Evolutionary conservation across 2,329 filamentous ascomycete genomes (phyloP).

Genomic region (Arthrobotrys musiformis): DNA sequence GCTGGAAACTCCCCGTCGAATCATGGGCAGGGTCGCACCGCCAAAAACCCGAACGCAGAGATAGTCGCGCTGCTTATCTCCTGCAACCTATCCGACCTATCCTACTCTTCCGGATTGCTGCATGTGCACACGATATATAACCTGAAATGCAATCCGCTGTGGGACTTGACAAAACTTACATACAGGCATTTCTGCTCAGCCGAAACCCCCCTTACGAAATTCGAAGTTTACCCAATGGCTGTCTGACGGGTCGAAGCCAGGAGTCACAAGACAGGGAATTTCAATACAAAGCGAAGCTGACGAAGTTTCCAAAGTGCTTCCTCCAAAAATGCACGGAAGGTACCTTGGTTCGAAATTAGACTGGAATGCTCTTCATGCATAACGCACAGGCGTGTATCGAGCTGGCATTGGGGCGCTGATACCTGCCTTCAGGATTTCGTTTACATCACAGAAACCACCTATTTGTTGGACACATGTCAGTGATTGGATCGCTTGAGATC

Average conservation of each 20-base stretch:
- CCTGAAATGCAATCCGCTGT: constrained; percentile 41
- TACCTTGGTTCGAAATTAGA: background rate
- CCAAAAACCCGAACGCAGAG: constrained; percentile 34
- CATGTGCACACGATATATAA: constrained; percentile 52
- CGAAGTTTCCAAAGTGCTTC: background rate
- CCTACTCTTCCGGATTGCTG: constrained; percentile 45
- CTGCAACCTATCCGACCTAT: constrained; percentile 9
- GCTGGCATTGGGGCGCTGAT: constrained; percentile 33
- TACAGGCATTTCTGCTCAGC: constrained; percentile 38
- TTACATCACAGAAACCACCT: constrained; percentile 36
- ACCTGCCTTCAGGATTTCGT: constrained; percentile 42
- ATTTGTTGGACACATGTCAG: constrained; percentile 12
- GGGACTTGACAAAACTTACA: constrained; percentile 13
- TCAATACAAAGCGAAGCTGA: background rate
- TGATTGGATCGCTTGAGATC: constrained; percentile 53
- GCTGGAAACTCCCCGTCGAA: constrained; percentile 53
- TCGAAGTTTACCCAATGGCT: constrained; percentile 35
- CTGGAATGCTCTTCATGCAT: constrained; percentile 42
- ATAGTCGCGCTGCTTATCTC: constrained; percentile 46
- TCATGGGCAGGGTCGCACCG: constrained; percentile 44
- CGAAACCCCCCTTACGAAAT: constrained; percentile 1
- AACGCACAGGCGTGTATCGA: constrained; percentile 27
- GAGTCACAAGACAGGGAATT: constrained; percentile 44
- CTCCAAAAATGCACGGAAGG: constrained; percentile 1
- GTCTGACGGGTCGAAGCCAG: background rate